These are phyloP conservation scores for Geotrichum candidum DNA, from an alignment of 1,139 yeast species.

Conservation along the genomic window DNA sequence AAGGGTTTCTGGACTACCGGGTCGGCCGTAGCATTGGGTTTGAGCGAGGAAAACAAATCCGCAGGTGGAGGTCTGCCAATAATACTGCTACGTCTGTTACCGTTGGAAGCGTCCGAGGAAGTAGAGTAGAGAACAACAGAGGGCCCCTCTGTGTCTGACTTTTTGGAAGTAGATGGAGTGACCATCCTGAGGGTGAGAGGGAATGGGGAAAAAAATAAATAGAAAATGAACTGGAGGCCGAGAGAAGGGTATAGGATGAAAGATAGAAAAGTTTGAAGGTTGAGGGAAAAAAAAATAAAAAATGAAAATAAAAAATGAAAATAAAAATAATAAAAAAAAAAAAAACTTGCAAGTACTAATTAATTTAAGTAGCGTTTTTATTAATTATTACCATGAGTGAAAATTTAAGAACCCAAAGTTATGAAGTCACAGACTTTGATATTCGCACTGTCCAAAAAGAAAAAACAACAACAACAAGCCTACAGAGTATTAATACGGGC, in stretches of 20 bases:
- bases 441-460: not conserved
- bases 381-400: not conserved
- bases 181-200: not conserved
- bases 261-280: not conserved
- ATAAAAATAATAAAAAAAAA: not conserved
- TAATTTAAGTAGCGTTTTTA: not conserved
- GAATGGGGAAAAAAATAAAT: not conserved
- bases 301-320: not conserved
- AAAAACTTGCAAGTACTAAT: not conserved
- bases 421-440: not conserved
- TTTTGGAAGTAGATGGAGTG: not conserved
- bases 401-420: not conserved
- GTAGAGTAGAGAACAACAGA: conserved; percentile 10
- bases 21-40: not conserved
- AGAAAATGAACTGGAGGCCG: not conserved
- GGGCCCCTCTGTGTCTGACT: not conserved
- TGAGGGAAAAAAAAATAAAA: not conserved
- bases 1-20: not conserved
- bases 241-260: not conserved
- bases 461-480: no score
- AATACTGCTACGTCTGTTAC: conserved; percentile 8
- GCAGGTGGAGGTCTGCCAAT: conserved; percentile 16
- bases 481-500: no score
- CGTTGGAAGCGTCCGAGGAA: conserved; percentile 2
- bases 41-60: conserved; percentile 11